phyloP scores from a whole-genome alignment of 2,329 filamentous ascomycete species.

The Paraconiothyrium brasiliense region DNA sequence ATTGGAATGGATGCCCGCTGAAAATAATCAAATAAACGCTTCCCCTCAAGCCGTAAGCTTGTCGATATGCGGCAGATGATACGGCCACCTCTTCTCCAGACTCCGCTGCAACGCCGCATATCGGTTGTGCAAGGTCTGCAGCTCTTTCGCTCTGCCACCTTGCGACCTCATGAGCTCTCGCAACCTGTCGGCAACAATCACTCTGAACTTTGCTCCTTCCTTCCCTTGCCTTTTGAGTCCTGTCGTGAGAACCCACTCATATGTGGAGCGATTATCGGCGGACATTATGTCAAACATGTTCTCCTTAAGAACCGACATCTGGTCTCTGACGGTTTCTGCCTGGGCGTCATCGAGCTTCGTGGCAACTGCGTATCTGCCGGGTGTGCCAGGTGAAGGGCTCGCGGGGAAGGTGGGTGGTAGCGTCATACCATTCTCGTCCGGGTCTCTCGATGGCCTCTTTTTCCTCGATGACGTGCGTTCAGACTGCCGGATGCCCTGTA shows the following conservation, averaged over 20 bases:
- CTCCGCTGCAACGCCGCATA: slow-evolving; percentile 10
- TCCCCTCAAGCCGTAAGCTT: neutral
- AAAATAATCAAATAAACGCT: neutral
- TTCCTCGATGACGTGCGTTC: neutral
- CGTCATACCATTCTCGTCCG: neutral
- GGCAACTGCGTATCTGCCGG: neutral
- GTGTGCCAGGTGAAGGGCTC: slow-evolving; percentile 2
- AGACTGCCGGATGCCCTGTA: slow-evolving; percentile 1
- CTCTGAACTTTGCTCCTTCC: slow-evolving; percentile 6
- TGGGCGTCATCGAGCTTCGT: neutral
- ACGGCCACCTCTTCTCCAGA: slow-evolving; percentile 8
- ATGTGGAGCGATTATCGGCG: neutral
- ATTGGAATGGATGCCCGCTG: neutral
- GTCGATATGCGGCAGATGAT: slow-evolving; percentile 14
- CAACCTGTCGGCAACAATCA: slow-evolving; percentile 1
- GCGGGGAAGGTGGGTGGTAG: neutral
- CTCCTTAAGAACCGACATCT: slow-evolving; percentile 7
- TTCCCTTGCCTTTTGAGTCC: slow-evolving; percentile 13
- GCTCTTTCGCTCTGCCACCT: neutral
- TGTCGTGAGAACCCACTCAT: slow-evolving; percentile 11
- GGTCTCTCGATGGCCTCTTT: neutral
- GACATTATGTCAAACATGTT: slow-evolving; percentile 1
- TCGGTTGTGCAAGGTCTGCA: slow-evolving; percentile 10
- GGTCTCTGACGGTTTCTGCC: neutral
- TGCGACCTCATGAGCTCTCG: neutral